Conservation (phyloP, 257 asterid genomes). For the Thymus mandschuricus region DNA sequence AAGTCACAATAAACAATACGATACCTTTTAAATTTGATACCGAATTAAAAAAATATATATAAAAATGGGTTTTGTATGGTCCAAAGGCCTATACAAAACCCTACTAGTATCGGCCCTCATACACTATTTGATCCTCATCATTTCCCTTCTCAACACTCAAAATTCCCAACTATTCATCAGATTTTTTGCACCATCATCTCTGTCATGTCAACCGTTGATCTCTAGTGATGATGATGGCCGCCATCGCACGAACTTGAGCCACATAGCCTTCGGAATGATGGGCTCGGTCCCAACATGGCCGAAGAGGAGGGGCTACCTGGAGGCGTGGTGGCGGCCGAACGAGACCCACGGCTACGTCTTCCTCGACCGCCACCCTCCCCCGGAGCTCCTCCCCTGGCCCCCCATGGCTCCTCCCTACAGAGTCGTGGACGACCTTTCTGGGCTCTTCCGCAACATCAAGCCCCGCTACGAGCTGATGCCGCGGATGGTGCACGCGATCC, state of each 20-base stretch:
- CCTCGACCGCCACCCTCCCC: slow-evolving; percentile 51
- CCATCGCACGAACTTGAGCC: slow-evolving; percentile 49
- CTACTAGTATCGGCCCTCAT: slow-evolving; percentile 32
- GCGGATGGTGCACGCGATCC: slow-evolving; percentile 57
- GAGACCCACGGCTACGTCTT: slow-evolving; percentile 53
- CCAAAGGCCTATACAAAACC: slow-evolving; percentile 39
- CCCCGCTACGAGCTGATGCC: slow-evolving; percentile 52
- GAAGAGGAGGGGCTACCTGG: slow-evolving; percentile 48
- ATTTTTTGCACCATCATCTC: slow-evolving; percentile 16
- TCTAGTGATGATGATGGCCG: background rate
- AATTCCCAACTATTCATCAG: slow-evolving; percentile 24
- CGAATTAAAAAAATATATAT: background rate
- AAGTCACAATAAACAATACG: no score
- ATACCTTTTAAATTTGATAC: no score
- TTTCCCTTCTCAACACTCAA: slow-evolving; percentile 30
- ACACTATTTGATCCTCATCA: slow-evolving; percentile 30
- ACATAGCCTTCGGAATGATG: slow-evolving; percentile 59
- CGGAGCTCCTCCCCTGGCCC: slow-evolving; percentile 61
- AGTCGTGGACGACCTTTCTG: slow-evolving; percentile 43
- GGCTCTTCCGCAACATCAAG: slow-evolving; percentile 30
- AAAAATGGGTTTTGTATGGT: background rate
- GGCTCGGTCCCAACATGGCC: slow-evolving; percentile 64
- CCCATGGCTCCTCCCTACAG: slow-evolving; percentile 57
- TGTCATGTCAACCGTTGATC: background rate
- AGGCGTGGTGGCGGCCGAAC: slow-evolving; percentile 73